These are phyloP conservation scores for Entophlyctis luteolus DNA, from an alignment of 192 early-diverging fungal species.

Conservation along the genomic window DNA sequence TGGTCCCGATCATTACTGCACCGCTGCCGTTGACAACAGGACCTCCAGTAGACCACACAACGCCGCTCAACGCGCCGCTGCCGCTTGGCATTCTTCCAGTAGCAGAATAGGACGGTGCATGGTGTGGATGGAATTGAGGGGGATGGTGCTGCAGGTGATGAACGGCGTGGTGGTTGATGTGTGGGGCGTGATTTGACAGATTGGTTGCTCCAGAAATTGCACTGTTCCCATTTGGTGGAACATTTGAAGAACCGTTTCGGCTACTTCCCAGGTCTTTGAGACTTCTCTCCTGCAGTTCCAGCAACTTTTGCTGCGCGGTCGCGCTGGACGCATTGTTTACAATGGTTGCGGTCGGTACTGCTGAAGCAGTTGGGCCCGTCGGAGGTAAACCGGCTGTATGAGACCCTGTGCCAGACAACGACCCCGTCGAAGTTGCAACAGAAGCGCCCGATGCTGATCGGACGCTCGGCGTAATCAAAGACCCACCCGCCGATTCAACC, in stretches of 20 bases:
- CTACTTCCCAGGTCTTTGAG: conserved; percentile 8
- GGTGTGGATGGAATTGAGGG: conserved; percentile 14
- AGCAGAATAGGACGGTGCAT: conserved; percentile 7
- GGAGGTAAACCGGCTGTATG: not conserved
- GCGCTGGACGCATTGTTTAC: conserved; percentile 7
- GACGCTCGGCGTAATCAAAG: not conserved
- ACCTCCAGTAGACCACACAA: too few species aligned
- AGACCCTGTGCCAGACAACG: too few species aligned
- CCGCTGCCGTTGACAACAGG: too few species aligned
- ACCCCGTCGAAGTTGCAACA: not conserved
- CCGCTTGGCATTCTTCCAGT: too few species aligned
- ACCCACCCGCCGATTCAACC: not conserved
- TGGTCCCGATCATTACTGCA: too few species aligned
- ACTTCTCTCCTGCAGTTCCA: conserved; percentile 17
- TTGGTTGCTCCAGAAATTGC: not conserved
- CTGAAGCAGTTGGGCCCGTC: not conserved
- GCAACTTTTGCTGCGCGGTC: not conserved
- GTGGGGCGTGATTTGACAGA: not conserved
- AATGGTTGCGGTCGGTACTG: not conserved
- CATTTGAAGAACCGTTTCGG: not conserved
- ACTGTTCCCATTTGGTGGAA: too few species aligned
- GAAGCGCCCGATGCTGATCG: not conserved
- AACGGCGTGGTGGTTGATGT: conserved; percentile 18
- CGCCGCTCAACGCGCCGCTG: too few species aligned
- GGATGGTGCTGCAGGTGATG: conserved; percentile 1